These are phyloP conservation scores for Candida vaughaniae DNA, from an alignment of 805 yeast species.

Conservation along the genomic window DNA sequence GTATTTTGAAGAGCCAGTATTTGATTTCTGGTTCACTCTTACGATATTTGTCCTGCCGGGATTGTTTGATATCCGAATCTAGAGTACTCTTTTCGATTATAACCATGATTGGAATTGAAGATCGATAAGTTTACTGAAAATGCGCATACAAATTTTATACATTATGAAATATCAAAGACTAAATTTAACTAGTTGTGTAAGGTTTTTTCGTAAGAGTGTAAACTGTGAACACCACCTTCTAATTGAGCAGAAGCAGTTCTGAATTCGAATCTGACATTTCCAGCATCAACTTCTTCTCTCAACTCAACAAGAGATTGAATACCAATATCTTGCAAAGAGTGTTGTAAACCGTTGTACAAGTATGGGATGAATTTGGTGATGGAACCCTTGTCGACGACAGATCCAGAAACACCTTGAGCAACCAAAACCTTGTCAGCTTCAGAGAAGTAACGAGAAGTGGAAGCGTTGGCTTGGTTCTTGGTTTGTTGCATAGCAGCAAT, in stretches of 20 bases:
- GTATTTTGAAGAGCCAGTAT: slow-evolving; percentile 52
- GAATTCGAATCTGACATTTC: slow-evolving; percentile 87
- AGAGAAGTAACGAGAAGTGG: slow-evolving; percentile 96
- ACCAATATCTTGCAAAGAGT: slow-evolving; percentile 98
- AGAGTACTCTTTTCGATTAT: slow-evolving; percentile 36
- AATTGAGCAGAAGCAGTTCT: slow-evolving; percentile 98
- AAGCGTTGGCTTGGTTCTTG: slow-evolving; percentile 86
- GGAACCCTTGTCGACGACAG: slow-evolving; percentile 96
- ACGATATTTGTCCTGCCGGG: slow-evolving; percentile 55
- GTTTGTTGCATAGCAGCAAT: slow-evolving; percentile 98
- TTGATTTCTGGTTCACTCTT: slow-evolving; percentile 40
- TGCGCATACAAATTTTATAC: too few species aligned
- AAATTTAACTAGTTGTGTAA: slow-evolving; percentile 67
- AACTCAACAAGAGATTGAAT: slow-evolving; percentile 62
- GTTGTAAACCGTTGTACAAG: slow-evolving; percentile 93
- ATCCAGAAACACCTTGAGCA: slow-evolving; percentile 98
- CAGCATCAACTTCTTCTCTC: slow-evolving; percentile 60
- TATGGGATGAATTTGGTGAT: slow-evolving; percentile 92
- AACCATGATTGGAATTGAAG: too few species aligned
- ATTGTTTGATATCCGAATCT: slow-evolving; percentile 57
- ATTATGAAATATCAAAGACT: too few species aligned
- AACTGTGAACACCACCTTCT: slow-evolving; percentile 97
- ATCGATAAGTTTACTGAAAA: too few species aligned
- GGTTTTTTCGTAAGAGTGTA: slow-evolving; percentile 97
- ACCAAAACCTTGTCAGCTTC: slow-evolving; percentile 94